Conservation (phyloP, 331 rosid genomes). For the Stylosanthes scabra region DNA sequence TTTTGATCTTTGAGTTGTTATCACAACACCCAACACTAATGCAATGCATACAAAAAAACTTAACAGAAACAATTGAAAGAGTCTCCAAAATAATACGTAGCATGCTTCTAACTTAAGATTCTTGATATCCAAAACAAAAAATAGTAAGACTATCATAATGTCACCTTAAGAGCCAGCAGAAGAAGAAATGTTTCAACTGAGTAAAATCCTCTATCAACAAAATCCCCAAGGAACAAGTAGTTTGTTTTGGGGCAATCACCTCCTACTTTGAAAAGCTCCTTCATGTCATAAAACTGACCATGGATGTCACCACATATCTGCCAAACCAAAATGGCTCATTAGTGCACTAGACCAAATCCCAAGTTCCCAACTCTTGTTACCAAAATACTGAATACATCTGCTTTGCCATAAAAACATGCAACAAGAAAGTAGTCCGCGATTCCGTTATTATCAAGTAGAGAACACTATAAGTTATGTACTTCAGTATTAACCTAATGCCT, state of each 20-base stretch:
- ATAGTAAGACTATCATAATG: constrained; percentile 5
- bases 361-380: not conserved
- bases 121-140: not conserved
- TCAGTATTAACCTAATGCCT: not conserved
- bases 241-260: constrained; percentile 98
- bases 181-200: constrained; percentile 96
- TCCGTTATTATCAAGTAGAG: not conserved
- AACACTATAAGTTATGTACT: not conserved
- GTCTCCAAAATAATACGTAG: constrained; percentile 10
- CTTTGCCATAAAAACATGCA: not conserved
- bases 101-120: constrained; percentile 4
- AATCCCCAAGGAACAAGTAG: constrained; percentile 97
- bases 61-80: not conserved
- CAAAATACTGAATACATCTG: not conserved
- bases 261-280: constrained; percentile 99
- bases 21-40: constrained; percentile 19
- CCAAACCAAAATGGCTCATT: not conserved
- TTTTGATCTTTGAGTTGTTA: constrained; percentile 4
- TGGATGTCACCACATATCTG: constrained; percentile 99
- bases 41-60: constrained; percentile 13
- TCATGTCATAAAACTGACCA: constrained; percentile 98
- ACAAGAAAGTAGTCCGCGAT: not conserved
- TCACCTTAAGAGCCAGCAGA: constrained; percentile 96
- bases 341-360: not conserved
- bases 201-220: constrained; percentile 96